Base-by-base conservation (phyloP, 1,284 basidiomycete genomes). In the Apiotrichum domesticum region DNA sequence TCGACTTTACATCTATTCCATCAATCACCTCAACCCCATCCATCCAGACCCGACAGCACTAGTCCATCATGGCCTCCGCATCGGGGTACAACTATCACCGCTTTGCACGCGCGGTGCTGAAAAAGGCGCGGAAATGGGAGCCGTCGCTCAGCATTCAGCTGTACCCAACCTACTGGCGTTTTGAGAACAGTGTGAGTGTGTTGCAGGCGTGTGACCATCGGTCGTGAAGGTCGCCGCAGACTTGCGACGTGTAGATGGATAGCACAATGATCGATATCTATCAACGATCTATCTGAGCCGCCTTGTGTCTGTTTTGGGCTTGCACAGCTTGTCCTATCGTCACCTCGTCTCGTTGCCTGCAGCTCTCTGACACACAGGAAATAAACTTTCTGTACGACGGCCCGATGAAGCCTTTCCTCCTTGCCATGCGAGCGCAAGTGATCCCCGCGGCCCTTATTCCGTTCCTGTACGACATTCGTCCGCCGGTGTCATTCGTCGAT, bases 71-170 rank as follows among this genome's bases (percentile, higher is more conserved):
- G 76, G 75, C 76, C 8, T 74, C 71, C 51, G 72, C 75, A 35
- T 77, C 77, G 10, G 72, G 74, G 43, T 78, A 76, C 62, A 77
- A 77, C 58, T 75, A 77, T 55, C 75, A 76, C 53, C 68, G 75
- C 46, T 77, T 76, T 56, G 70, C 75, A 3, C 58, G 77, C 29
- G 67, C 70, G 5, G 67, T 75, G 35, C 67, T 78, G 37, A 78
- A 78, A 49, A 74, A 75, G 56, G 73, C 72, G n/a, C 59, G 77
- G 45, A 77, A 75, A 63, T 72, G 71, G 67, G 70, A 75, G 55
- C 68, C 77, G 3, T 69, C 66, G 3, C 54, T 78, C n/a, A 72
- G 68, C 39, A 69, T 78, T 33, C 72, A 78, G 65, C 71, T 78
- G 1, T 70, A 70, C 46, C 63, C 63, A 3, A 65, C 60, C 29